Evolutionary conservation across 345 rosid species (phyloP), one percentile per base, ranked within the genome.

Genomic region (Nephelium lappaceum): DNA sequence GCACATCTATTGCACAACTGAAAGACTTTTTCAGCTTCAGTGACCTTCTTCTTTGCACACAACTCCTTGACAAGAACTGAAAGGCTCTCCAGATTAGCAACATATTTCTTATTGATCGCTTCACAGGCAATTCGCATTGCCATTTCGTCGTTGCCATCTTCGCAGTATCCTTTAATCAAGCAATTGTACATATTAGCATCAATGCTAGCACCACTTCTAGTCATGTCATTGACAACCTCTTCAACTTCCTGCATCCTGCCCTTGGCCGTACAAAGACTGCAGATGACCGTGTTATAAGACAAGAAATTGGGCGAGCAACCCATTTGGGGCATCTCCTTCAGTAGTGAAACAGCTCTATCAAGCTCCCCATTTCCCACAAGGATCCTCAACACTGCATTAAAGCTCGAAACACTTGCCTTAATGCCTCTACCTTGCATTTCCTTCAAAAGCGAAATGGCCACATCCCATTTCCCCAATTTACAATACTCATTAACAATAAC

Each of bases 201-300:
- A n/a, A 76, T 25, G 18, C 51, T 38, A 14, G 74, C 14, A 27
- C 83, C 81, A 24, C 61, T 75, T 51, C 23, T 69, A 53, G 63
- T 60, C 90, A 87, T 83, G 77, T 62, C 51, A 27, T 72, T 18
- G 8, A 83, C 76, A 71, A 85, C 71, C 42, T 69, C 69, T 60
- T 71, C 61, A 27, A 76, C 88, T 21, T 80, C 78, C 36, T n/a
- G 77, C 85, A 85, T 85, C 79, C 78, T 75, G 51, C 84, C 83
- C 47, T 42, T 68, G 45, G 74, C 58, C 71, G 63, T 31, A 51
- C 85, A 79, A 76, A 83, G 84, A 27, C 85, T 27, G 24, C 78
- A 69, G 60, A 87, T 78, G 42, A 82, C 83, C 4, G 73, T 80
- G 31, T 38, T 74, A 63, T 79, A 85, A 0, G 85, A 81, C 6